Evolutionary conservation across 2,329 filamentous ascomycete genomes (phyloP).

Genomic region (Paracorniculantispora psalliotae): DNA sequence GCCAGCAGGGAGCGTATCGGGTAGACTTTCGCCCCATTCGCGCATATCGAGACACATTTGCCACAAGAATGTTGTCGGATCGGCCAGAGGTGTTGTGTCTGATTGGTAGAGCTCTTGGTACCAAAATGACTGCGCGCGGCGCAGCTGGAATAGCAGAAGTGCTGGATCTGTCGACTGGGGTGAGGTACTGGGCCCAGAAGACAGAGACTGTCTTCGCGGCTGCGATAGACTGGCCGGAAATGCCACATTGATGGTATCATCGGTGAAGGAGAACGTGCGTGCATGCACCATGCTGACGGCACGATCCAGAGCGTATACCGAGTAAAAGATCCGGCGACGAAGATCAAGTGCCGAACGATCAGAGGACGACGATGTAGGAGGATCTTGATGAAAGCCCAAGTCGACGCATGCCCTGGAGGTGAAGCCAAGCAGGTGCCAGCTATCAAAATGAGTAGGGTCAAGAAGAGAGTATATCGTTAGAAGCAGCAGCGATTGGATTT

Average conservation of each 20-base stretch:
- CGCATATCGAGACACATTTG: conserved; percentile 70
- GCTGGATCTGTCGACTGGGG: conserved; percentile 61
- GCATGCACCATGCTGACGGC: conserved; percentile 85
- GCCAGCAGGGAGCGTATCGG: conserved; percentile 56
- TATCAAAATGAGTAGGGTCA: conserved; percentile 86
- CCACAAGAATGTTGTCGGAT: conserved; percentile 69
- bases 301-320: conserved; percentile 82
- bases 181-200: conserved; percentile 37
- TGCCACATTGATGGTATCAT: conserved; percentile 79
- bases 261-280: conserved; percentile 87
- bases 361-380: conserved; percentile 62
- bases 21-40: conserved; percentile 76
- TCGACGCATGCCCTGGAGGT: conserved; percentile 84
- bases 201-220: conserved; percentile 37
- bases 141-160: conserved; percentile 72
- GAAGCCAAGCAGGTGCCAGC: conserved; percentile 89
- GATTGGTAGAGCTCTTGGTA: conserved; percentile 86
- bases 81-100: conserved; percentile 60
- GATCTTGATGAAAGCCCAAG: conserved; percentile 88
- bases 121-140: conserved; percentile 81
- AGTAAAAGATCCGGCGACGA: conserved; percentile 81
- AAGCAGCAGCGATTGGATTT: conserved; percentile 82
- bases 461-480: conserved; percentile 86
- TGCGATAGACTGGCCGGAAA: conserved; percentile 53
- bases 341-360: conserved; percentile 69